These are phyloP conservation scores for Psilocybe subaeruginosa DNA, from an alignment of 768 basidiomycete genomes.

Conservation along the genomic window DNA sequence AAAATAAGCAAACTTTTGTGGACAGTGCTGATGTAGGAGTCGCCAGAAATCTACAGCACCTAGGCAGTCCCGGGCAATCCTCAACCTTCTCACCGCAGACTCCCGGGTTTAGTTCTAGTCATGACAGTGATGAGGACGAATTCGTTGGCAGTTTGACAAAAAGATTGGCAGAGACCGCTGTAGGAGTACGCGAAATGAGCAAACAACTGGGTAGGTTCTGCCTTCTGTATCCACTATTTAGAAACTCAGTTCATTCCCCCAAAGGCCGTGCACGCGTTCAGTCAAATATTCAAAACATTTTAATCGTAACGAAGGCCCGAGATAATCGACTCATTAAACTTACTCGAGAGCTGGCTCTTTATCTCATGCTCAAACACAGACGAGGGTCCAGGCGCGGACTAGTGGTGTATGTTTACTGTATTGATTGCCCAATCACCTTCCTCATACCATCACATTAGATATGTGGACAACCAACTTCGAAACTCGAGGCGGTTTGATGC, in stretches of 20 bases:
- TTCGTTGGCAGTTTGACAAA: constrained; percentile 81
- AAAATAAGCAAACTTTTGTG: constrained; percentile 42
- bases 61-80: constrained; percentile 20
- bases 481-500: constrained; percentile 94
- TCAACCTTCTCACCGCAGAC: constrained; percentile 15
- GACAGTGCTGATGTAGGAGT: constrained; percentile 48
- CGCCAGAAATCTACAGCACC: constrained; percentile 48
- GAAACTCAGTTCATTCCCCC: not conserved
- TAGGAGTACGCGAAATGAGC: constrained; percentile 98
- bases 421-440: constrained; percentile 4
- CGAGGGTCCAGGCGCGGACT: constrained; percentile 72
- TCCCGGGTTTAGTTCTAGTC: constrained; percentile 20
- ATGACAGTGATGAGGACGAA: constrained; percentile 55
- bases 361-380: constrained; percentile 89
- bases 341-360: constrained; percentile 91
- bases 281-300: constrained; percentile 88
- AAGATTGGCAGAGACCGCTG: constrained; percentile 95
- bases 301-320: constrained; percentile 96
- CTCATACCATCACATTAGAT: constrained; percentile 47
- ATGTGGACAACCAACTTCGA: constrained; percentile 92
- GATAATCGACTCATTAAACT: constrained; percentile 96
- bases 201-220: constrained; percentile 86
- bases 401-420: constrained; percentile 65
- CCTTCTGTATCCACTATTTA: not conserved
- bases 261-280: constrained; percentile 90